Base-by-base conservation (phyloP, 2,329 filamentous ascomycete species). In the Phyllosticta paracitricarpa region DNA sequence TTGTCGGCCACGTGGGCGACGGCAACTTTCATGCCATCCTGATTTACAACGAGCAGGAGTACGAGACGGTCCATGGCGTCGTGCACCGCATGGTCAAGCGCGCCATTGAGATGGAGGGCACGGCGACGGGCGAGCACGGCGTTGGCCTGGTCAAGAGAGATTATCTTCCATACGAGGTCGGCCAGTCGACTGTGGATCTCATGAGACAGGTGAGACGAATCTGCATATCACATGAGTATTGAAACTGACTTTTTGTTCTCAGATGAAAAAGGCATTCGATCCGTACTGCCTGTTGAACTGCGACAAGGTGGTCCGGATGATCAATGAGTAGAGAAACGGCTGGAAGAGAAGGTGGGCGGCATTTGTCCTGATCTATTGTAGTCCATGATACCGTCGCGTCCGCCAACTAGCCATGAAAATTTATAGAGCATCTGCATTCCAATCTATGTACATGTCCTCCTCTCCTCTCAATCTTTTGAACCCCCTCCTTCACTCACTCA, bases 51-150 rank as follows among this genome's bases (percentile, higher is more conserved):
- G 83, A 89, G n/a, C 76, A 79, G 24, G 85, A 93, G 72, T 82
- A 86, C 65, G 75, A 79, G 62, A 81, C 82, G 60, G 87, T 88
- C 2, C 87, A 91, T 69, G 80, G 81, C 51, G 77, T 93, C 26
- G 88, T 94, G 26, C 88, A 92, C 71, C 81, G 85, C 62, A 94
- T 94, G 90, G 89, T 93, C 61, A 91, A 92, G 81, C 81, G 88
- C 64, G 90, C 90, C 0, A 85, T 95, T 56, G 88, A 91, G 76
- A 82, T 91, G 77, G 89, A 94, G 74, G 90, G 90, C 8, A 94
- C 90, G 0, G 89, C 91, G 1, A 92, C 89, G 12, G 90, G 89
- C 59, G 89, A 95, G 74, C 89, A 95, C 72, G 89, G 89, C 52
- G 86, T 94, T 59, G 89, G 89, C 6, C 77, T 95, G 56, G 88